Evolutionary conservation across 192 early-diverging fungal species (phyloP), one percentile per base, ranked within the genome.

Genomic region (Jimgerdemannia flammicorona): DNA sequence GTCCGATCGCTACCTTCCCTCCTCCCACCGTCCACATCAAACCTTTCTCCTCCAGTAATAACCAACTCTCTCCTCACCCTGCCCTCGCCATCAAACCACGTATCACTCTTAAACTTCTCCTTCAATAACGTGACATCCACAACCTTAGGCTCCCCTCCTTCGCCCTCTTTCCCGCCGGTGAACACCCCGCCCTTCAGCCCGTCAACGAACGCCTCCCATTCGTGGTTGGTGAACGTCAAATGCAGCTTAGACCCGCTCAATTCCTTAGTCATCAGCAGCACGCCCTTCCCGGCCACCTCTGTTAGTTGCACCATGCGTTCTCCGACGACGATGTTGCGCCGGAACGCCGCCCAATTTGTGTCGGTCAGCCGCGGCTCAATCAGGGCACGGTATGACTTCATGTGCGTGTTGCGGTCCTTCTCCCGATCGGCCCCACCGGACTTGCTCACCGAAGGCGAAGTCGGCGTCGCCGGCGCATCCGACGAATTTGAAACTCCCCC

Each of bases 261-360:
- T 67, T 84, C 83, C 64, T 84, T 84, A 3, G 83, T 84, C 83
- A 84, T 82, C 63, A 82, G 44, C 11, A 84, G 69, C 19, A 84
- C 81, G 10, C 83, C 83, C 71, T 80, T 69, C n/a, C 83, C 83
- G 10, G 82, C 76, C 3, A 77, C 67, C 4, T 78, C 74, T 54
- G 76, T 72, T 39, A 81, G 63, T 64, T 81, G 80, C 65, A 77
- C 69, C 70, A 81, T 81, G 1, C 80, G 80, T 14, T 81, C 80
- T 4, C 80, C 80, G 3, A 81, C 80, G n/a, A 81, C 72, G 40
- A 81, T 72, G n/a, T 81, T 81, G 7, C 80, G 80, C 69, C 80
- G 80, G 44, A 81, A 81, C 2, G 80, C 80, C 3, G 80, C 76
- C 80, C 80, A 81, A 39, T 81, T 81, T 6, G 72, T 72, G 39